Evolutionary conservation across 345 rosid species (phyloP).

Genomic region (Aethionema arabicum): DNA sequence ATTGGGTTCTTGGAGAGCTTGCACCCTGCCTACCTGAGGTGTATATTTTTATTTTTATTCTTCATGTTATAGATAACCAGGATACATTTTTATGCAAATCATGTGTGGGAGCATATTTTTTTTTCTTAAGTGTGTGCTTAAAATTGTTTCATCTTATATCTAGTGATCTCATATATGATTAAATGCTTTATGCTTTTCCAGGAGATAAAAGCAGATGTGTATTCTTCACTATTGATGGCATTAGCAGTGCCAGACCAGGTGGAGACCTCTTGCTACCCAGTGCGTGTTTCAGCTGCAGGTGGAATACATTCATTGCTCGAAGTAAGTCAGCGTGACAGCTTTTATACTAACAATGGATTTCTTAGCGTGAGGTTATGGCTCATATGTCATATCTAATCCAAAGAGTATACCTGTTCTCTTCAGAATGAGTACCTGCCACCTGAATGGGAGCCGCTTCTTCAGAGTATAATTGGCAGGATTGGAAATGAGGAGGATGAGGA

Average conservation of each 20-base stretch:
- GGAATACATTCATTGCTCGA: conserved; percentile 68
- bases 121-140: not conserved
- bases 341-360: conserved; percentile 9
- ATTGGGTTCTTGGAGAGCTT: conserved; percentile 88
- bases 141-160: not conserved
- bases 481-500: conserved; percentile 69
- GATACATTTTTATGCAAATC: conserved; percentile 1
- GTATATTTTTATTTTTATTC: conserved; percentile 31
- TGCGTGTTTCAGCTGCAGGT: conserved; percentile 78
- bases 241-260: conserved; percentile 56
- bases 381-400: conserved; percentile 22
- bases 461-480: conserved; percentile 63
- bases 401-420: conserved; percentile 25
- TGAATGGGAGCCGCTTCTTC: conserved; percentile 77
- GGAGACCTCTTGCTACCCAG: conserved; percentile 67
- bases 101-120: not conserved
- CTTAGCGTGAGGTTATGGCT: conserved; percentile 19
- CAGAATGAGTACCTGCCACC: conserved; percentile 83
- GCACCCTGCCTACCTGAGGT: conserved; percentile 75
- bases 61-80: conserved; percentile 14
- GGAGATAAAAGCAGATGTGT: conserved; percentile 67
- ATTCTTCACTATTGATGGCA: conserved; percentile 75
- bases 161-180: conserved; percentile 17
- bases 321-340: conserved; percentile 45
- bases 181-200: conserved; percentile 36